phyloP scores from a whole-genome alignment of 352 stramenopile genomes.

The Globisporangium perplexum region DNA sequence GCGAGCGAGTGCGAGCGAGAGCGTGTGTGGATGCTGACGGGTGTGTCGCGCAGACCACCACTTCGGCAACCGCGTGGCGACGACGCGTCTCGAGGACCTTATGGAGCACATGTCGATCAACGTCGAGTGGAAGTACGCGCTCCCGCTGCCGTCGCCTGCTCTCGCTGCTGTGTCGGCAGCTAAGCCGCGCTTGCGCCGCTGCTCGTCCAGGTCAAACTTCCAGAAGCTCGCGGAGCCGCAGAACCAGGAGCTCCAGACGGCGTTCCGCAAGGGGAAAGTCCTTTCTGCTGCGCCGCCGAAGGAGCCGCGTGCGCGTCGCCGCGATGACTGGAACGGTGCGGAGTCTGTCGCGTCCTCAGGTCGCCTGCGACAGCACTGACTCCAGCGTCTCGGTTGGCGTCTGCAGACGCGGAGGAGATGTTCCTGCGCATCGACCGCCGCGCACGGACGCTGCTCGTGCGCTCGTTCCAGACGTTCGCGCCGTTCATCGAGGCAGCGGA shows the following conservation, averaged over 20 bases:
- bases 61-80: constrained; percentile 70
- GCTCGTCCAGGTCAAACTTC: constrained; percentile 67
- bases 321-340: constrained; percentile 72
- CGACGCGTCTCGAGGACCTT: constrained; percentile 69
- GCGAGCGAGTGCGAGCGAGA: not conserved
- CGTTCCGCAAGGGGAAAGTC: constrained; percentile 63
- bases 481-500: constrained; percentile 77
- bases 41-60: constrained; percentile 50
- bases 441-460: constrained; percentile 57
- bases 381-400: not conserved
- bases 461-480: constrained; percentile 61
- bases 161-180: not conserved
- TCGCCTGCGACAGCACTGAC: not conserved
- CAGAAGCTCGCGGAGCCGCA: constrained; percentile 72
- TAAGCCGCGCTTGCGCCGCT: not conserved
- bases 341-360: not conserved
- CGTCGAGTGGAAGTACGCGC: constrained; percentile 68
- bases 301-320: constrained; percentile 37
- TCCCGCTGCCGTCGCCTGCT: not conserved
- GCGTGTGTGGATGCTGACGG: not conserved
- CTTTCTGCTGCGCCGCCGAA: constrained; percentile 24
- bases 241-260: constrained; percentile 66
- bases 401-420: constrained; percentile 43
- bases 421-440: constrained; percentile 70
- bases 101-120: constrained; percentile 88